Percentiles rank a stretch among this genome's conserved stretches.
phyloP scores from a whole-genome alignment of 169 alveolate genomes.

The Plasmodium fragile region DNA sequence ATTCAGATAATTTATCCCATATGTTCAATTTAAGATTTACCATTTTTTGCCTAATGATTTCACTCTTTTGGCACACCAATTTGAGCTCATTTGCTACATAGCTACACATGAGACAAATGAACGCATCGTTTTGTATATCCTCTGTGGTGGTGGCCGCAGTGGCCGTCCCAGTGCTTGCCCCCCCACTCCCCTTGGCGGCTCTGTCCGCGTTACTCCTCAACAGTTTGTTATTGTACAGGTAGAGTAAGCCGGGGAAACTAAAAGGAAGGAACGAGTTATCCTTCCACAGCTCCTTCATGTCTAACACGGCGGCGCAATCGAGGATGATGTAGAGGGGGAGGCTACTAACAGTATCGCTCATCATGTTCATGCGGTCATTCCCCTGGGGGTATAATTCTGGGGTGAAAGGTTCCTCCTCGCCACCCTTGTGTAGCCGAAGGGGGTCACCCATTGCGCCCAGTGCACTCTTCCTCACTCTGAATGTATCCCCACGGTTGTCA shows the following conservation, averaged over 20 bases:
- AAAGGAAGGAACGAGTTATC: constrained; percentile 50
- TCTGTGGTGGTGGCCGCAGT: too few species aligned
- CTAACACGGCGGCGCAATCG: constrained; percentile 67
- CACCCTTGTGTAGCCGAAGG: background rate
- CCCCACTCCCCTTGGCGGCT: background rate
- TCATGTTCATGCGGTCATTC: background rate
- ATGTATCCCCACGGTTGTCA: background rate
- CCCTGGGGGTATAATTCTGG: constrained; percentile 2
- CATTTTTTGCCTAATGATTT: constrained; percentile 65
- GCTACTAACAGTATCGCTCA: background rate
- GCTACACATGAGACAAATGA: constrained; percentile 72
- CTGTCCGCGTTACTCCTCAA: background rate
- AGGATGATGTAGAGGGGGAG: constrained; percentile 60
- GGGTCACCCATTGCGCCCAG: background rate
- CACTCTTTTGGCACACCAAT: constrained; percentile 56
- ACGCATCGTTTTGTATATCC: constrained; percentile 7
- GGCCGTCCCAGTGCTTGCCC: background rate
- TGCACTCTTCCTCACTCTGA: background rate
- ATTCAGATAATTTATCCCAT: constrained; percentile 59
- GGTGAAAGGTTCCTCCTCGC: background rate
- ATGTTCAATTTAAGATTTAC: constrained; percentile 29
- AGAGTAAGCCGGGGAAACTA: constrained; percentile 70
- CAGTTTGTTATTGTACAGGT: constrained; percentile 52
- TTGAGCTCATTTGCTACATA: constrained; percentile 69
- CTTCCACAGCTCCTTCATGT: constrained; percentile 76